Evolutionary conservation across 2,329 filamentous ascomycete genomes (phyloP).

Genomic region (Trichoderma guizhouense): DNA sequence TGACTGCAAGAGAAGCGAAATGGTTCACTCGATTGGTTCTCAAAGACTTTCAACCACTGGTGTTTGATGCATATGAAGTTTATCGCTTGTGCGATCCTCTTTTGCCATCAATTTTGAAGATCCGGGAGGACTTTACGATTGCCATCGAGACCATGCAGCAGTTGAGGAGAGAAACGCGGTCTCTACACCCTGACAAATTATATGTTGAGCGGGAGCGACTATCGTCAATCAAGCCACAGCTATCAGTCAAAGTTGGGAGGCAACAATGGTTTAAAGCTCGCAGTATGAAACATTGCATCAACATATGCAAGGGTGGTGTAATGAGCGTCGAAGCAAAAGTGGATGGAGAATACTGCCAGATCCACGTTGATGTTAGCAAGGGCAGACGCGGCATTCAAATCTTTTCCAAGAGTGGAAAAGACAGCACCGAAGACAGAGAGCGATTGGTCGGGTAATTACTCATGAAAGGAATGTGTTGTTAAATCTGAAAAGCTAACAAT

Average conservation of each 20-base stretch:
- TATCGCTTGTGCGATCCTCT: slow-evolving; percentile 64
- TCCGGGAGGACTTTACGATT: slow-evolving; percentile 64
- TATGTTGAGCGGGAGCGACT: slow-evolving; percentile 25
- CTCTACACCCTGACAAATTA: slow-evolving; percentile 18
- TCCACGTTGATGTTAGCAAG: slow-evolving; percentile 70
- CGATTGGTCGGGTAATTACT: slow-evolving; percentile 52
- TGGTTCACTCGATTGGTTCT: slow-evolving; percentile 82
- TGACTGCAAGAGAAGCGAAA: slow-evolving; percentile 70
- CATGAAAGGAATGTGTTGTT: not conserved
- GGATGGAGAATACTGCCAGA: slow-evolving; percentile 87
- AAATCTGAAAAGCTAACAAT: slow-evolving; percentile 19
- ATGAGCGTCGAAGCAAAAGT: slow-evolving; percentile 80
- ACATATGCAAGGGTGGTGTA: slow-evolving; percentile 55
- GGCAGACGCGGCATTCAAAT: slow-evolving; percentile 62
- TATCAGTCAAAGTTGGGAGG: slow-evolving; percentile 63
- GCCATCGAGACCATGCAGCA: slow-evolving; percentile 54
- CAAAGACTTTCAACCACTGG: slow-evolving; percentile 68
- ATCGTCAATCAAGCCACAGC: slow-evolving; percentile 45
- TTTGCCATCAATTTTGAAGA: slow-evolving; percentile 65
- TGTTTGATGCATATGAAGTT: slow-evolving; percentile 55
- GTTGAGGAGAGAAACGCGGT: slow-evolving; percentile 22
- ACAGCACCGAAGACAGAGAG: slow-evolving; percentile 70
- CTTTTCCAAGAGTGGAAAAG: slow-evolving; percentile 89
- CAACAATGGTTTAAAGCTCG: slow-evolving; percentile 63
- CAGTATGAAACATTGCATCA: slow-evolving; percentile 70